These are phyloP conservation scores for Penicillium brasilianum DNA, from an alignment of 2,329 filamentous ascomycete species.

Conservation along the genomic window DNA sequence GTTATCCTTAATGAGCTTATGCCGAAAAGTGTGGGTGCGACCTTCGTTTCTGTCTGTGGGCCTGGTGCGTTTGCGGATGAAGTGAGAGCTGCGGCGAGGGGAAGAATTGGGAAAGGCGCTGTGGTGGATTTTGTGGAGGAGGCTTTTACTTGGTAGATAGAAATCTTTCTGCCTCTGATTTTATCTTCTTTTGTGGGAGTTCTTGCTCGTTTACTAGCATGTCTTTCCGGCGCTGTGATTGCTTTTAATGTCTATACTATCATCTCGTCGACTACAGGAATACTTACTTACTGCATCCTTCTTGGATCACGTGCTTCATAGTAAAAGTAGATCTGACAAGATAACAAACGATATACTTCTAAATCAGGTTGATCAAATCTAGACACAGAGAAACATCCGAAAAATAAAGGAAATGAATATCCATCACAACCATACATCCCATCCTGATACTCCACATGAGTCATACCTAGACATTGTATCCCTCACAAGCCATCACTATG, in stretches of 20 bases:
- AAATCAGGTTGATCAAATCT: too few species aligned
- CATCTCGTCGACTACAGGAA: background rate
- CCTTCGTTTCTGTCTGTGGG: constrained; percentile 67
- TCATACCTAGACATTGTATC: background rate
- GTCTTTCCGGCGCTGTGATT: background rate
- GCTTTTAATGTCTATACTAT: constrained; percentile 5
- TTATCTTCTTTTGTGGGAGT: background rate
- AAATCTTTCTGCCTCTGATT: background rate
- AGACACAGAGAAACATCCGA: too few species aligned
- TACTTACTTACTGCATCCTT: background rate
- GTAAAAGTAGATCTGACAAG: too few species aligned
- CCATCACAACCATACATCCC: background rate
- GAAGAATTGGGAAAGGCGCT: constrained; percentile 57
- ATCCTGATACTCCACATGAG: background rate
- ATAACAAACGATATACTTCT: too few species aligned
- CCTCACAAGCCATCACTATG: background rate
- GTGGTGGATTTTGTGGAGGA: constrained; percentile 68
- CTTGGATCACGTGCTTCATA: too few species aligned
- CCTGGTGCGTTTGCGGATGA: constrained; percentile 67
- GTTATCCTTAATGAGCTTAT: constrained; percentile 64
- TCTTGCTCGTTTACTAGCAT: background rate
- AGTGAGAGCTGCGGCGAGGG: constrained; percentile 60
- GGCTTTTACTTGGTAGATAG: constrained; percentile 64
- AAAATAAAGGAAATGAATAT: too few species aligned
- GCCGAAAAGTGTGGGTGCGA: constrained; percentile 60